A percentile compares a stretch with the other conserved stretches of the same genome.
Conservation (phyloP, 768 basidiomycete genomes). For the Lactarius trivialis region DNA sequence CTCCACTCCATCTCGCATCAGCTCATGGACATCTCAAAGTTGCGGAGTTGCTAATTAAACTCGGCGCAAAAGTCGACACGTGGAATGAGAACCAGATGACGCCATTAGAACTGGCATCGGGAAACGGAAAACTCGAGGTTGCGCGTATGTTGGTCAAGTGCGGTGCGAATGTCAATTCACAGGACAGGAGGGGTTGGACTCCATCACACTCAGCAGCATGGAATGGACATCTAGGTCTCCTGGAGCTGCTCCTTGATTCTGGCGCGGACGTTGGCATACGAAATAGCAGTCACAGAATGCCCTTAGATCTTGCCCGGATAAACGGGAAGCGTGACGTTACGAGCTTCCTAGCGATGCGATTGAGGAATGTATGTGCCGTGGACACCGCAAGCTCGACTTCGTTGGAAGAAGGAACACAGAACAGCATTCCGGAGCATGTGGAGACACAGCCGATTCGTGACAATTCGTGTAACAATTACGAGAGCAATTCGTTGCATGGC, state of each 20-base stretch:
- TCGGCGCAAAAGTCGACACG: not conserved
- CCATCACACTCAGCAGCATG: too few relatives aligned
- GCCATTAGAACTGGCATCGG: not conserved
- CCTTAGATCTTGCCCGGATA: not conserved
- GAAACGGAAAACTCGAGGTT: too few relatives aligned
- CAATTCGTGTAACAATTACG: too few relatives aligned
- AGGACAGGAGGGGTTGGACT: too few relatives aligned
- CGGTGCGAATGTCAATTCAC: too few relatives aligned
- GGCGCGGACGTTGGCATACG: not conserved
- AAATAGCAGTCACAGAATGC: not conserved
- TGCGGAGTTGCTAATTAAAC: not conserved
- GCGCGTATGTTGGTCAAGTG: too few relatives aligned
- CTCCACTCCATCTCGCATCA: not conserved
- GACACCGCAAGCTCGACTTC: too few relatives aligned
- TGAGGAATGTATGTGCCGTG: too few relatives aligned
- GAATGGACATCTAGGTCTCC: not conserved
- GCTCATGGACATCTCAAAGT: not conserved
- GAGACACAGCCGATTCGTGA: too few relatives aligned
- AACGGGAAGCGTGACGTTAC: not conserved
- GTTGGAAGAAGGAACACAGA: too few relatives aligned
- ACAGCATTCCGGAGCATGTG: not conserved
- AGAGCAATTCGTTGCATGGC: not conserved
- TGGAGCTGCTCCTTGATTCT: not conserved
- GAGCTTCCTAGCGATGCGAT: too few relatives aligned
- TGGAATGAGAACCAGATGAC: not conserved